Conservation (phyloP, 2,329 filamentous ascomycete species). For the Epichloe amarillans region DNA sequence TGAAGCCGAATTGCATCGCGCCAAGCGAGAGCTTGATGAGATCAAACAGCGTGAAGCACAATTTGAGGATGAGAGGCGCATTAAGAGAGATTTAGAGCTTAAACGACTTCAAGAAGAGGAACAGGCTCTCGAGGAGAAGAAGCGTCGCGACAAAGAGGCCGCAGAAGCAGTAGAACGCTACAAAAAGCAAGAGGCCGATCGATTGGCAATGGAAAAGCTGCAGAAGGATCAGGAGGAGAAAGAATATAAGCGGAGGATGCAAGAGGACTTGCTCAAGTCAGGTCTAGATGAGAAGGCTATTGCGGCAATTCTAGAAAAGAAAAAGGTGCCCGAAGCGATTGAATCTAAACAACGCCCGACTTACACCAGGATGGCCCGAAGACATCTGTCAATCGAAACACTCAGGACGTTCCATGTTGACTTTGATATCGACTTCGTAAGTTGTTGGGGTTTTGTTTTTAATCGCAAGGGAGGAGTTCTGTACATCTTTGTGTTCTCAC, state of each 20-base stretch:
- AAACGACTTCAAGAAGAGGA: slow-evolving; percentile 33
- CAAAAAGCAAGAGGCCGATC: slow-evolving; percentile 34
- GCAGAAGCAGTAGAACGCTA: slow-evolving; percentile 37
- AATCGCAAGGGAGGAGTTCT: too few relatives aligned
- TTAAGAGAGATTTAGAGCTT: slow-evolving; percentile 39
- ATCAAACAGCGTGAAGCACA: slow-evolving; percentile 33
- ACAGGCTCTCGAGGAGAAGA: slow-evolving; percentile 29
- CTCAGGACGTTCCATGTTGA: slow-evolving; percentile 41
- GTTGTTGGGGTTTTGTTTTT: slow-evolving; percentile 10
- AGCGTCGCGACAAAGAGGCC: slow-evolving; percentile 30
- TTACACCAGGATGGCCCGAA: slow-evolving; percentile 50
- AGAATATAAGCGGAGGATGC: slow-evolving; percentile 41
- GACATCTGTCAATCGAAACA: slow-evolving; percentile 49
- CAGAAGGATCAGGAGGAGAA: slow-evolving; percentile 35
- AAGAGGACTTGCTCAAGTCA: slow-evolving; percentile 43
- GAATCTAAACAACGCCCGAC: slow-evolving; percentile 29
- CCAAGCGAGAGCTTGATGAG: slow-evolving; percentile 34
- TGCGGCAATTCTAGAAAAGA: slow-evolving; percentile 43
- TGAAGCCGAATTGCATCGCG: slow-evolving; percentile 36
- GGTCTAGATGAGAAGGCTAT: slow-evolving; percentile 48
- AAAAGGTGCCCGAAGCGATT: slow-evolving; percentile 29
- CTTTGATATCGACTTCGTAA: slow-evolving; percentile 43
- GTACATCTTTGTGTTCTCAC: too few relatives aligned
- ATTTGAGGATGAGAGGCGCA: slow-evolving; percentile 34
- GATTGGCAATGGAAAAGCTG: slow-evolving; percentile 31